These are phyloP conservation scores for Paramecium tetraurelia DNA, from an alignment of 73 alveolate species.

Conservation along the genomic window DNA sequence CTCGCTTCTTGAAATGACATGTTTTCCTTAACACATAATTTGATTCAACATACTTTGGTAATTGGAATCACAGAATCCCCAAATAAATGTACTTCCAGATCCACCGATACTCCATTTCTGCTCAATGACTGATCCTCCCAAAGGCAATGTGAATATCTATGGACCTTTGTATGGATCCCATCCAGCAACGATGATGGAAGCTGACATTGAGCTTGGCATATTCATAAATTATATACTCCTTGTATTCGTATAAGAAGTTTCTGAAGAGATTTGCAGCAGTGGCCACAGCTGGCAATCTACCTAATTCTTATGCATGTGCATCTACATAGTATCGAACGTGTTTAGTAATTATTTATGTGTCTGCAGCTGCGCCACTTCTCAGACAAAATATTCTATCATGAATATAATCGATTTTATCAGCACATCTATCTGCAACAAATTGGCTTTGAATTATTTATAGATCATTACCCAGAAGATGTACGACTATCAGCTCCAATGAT, in stretches of 20 bases:
- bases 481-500: constrained; percentile 91
- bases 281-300: constrained; percentile 88
- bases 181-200: constrained; percentile 92
- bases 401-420: constrained; percentile 91
- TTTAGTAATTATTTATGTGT: constrained; percentile 85
- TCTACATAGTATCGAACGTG: constrained; percentile 82
- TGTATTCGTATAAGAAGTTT: constrained; percentile 75
- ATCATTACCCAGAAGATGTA: constrained; percentile 74
- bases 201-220: constrained; percentile 70
- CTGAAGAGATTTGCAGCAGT: constrained; percentile 89
- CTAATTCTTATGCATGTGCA: constrained; percentile 84
- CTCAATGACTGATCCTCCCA: constrained; percentile 76
- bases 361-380: constrained; percentile 94
- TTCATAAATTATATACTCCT: background rate
- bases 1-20: constrained; percentile 88
- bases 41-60: constrained; percentile 61
- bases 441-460: background rate
- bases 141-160: constrained; percentile 72
- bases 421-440: constrained; percentile 86
- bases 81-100: constrained; percentile 85
- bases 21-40: constrained; percentile 56
- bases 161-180: constrained; percentile 94
- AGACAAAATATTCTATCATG: constrained; percentile 84
- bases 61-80: constrained; percentile 88
- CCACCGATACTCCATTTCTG: constrained; percentile 80